phyloP scores from a whole-genome alignment of 345 rosid species.

The Linum lewisii region DNA sequence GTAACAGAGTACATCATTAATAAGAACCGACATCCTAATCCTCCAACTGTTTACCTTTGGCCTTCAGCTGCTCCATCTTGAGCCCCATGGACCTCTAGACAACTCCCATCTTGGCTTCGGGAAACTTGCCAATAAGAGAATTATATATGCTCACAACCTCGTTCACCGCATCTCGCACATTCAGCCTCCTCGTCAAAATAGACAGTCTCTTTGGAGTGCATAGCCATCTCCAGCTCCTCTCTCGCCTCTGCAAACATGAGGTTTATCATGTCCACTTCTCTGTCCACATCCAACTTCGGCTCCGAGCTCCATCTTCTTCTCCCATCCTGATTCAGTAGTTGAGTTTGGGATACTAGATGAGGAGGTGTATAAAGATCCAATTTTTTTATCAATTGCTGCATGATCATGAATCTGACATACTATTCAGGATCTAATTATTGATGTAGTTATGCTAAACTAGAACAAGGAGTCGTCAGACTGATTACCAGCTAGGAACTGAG shows the following conservation, averaged over 20 bases:
- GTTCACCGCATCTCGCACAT: constrained; percentile 65
- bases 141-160: constrained; percentile 60
- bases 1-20: not conserved
- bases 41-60: constrained; percentile 72
- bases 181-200: constrained; percentile 91
- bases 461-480: too few relatives aligned
- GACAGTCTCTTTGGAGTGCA: constrained; percentile 89
- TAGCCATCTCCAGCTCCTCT: constrained; percentile 94
- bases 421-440: too few relatives aligned
- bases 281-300: constrained; percentile 46
- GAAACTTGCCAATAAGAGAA: constrained; percentile 43
- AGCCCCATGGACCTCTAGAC: constrained; percentile 89
- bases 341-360: constrained; percentile 6
- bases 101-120: constrained; percentile 45
- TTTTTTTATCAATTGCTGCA: too few relatives aligned
- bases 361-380: too few relatives aligned
- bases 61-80: constrained; percentile 93
- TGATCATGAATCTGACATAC: too few relatives aligned
- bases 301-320: constrained; percentile 28
- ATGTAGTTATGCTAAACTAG: too few relatives aligned
- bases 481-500: too few relatives aligned
- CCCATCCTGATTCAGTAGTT: not conserved
- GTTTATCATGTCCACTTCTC: constrained; percentile 71
- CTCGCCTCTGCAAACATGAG: constrained; percentile 96
- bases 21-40: constrained; percentile 22